Percentiles rank a stretch among this genome's conserved stretches.
Conservation (phyloP, 768 basidiomycete genomes). For the Rhodocollybia butyracea region DNA sequence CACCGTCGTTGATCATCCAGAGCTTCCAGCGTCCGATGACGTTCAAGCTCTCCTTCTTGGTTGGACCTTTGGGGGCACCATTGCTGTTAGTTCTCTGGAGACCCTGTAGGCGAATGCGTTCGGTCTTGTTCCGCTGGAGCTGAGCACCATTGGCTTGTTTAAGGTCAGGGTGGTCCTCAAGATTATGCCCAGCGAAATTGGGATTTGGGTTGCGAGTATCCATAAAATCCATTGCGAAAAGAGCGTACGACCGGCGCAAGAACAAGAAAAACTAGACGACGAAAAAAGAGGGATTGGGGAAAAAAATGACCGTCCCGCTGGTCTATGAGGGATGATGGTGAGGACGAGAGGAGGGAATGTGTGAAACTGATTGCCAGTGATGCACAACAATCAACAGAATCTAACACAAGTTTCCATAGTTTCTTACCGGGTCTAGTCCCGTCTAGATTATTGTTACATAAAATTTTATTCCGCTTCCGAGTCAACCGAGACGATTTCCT, state of each 20-base stretch:
- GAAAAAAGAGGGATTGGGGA: conserved; percentile 26
- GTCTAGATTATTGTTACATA: no score
- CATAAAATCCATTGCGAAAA: conserved; percentile 20
- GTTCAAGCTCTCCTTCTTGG: conserved; percentile 31
- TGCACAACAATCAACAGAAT: not conserved
- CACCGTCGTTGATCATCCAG: conserved; percentile 97
- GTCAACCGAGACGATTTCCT: no score
- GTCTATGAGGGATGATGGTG: conserved; percentile 26
- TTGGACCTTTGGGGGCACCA: conserved; percentile 19
- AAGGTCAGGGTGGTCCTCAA: conserved; percentile 55
- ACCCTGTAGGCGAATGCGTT: conserved; percentile 80
- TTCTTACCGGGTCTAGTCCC: conserved; percentile 2
- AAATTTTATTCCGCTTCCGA: no score
- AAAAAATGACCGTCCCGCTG: conserved; percentile 43
- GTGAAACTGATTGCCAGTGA: not conserved
- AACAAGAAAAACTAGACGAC: conserved; percentile 22
- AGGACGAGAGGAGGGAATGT: conserved; percentile 21
- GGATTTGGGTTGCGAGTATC: conserved; percentile 51
- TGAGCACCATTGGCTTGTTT: conserved; percentile 33
- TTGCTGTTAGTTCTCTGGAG: conserved; percentile 62
- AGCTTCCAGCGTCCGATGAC: conserved; percentile 35
- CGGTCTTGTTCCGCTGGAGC: conserved; percentile 83
- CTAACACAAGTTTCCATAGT: conserved; percentile 4
- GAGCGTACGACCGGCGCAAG: conserved; percentile 36
- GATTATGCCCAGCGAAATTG: conserved; percentile 61